Conservation (phyloP, 192 early-diverging fungal genomes). For the Backusella mclennaniae region DNA sequence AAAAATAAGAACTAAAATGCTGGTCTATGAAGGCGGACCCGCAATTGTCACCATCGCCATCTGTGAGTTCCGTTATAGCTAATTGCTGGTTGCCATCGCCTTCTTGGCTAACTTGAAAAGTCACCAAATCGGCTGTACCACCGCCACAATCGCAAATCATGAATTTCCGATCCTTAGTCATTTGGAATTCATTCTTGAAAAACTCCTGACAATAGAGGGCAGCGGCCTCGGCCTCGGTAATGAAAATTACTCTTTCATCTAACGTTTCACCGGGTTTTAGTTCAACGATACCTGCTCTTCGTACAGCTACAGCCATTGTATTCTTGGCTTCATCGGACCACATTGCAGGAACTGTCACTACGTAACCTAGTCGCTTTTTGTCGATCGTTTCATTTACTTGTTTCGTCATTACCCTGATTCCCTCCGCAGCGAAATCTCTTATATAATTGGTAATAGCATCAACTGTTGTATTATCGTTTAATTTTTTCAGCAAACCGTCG, state of each 20-base stretch:
- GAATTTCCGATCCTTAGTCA: slow-evolving; percentile 35
- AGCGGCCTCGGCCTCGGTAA: slow-evolving; percentile 52
- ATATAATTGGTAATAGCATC: slow-evolving; percentile 51
- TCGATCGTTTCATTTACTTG: slow-evolving; percentile 32
- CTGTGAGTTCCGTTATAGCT: slow-evolving; percentile 44
- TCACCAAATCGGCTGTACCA: slow-evolving; percentile 53
- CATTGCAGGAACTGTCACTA: slow-evolving; percentile 52
- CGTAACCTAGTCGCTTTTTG: slow-evolving; percentile 35
- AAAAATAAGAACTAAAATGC: slow-evolving; percentile 44
- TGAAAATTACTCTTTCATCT: slow-evolving; percentile 43
- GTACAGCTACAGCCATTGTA: slow-evolving; percentile 51
- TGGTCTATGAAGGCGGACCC: slow-evolving; percentile 49
- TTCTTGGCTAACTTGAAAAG: slow-evolving; percentile 40
- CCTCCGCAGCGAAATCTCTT: slow-evolving; percentile 39
- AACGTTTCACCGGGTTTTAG: not conserved
- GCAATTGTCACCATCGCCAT: slow-evolving; percentile 53
- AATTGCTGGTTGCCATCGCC: slow-evolving; percentile 1
- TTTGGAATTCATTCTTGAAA: slow-evolving; percentile 37
- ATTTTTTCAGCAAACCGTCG: not conserved
- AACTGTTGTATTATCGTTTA: slow-evolving; percentile 12
- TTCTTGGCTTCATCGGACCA: slow-evolving; percentile 52
- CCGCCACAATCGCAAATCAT: slow-evolving; percentile 55
- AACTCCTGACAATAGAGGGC: slow-evolving; percentile 51
- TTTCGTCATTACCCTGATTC: slow-evolving; percentile 40
- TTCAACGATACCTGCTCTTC: slow-evolving; percentile 46